Evolutionary conservation across 2,329 filamentous ascomycete species (phyloP).

Genomic region (Diplodia scrobiculata): DNA sequence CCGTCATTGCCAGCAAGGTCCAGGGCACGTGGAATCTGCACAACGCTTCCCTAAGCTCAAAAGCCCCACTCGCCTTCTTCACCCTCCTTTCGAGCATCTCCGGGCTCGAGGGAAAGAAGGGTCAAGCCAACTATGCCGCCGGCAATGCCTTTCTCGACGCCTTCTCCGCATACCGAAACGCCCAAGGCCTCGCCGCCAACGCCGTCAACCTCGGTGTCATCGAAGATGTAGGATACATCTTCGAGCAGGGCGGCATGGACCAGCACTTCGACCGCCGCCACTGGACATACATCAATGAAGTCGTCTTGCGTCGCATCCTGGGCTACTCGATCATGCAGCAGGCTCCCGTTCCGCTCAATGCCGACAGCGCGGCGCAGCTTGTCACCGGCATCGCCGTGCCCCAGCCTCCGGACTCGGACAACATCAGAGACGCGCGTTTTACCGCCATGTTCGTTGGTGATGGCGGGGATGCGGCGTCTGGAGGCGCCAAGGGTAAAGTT

Average conservation of each 20-base stretch:
- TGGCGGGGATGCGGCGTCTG: neutral
- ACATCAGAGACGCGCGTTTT: constrained; percentile 9
- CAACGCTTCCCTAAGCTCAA: constrained; percentile 6
- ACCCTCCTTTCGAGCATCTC: constrained; percentile 34
- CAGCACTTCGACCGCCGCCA: constrained; percentile 22
- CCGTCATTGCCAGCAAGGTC: constrained; percentile 38
- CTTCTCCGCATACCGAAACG: constrained; percentile 32
- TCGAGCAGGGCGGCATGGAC: constrained; percentile 9
- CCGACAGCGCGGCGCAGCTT: neutral
- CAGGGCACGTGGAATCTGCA: constrained; percentile 41
- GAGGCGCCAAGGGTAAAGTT: neutral
- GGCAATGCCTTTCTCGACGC: constrained; percentile 34
- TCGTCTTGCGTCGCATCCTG: constrained; percentile 31
- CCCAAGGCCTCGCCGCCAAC: constrained; percentile 44
- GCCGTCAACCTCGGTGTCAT: constrained; percentile 45
- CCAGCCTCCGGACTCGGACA: neutral
- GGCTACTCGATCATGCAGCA: constrained; percentile 32
- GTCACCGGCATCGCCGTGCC: constrained; percentile 15
- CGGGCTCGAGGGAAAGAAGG: constrained; percentile 33
- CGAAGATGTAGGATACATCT: constrained; percentile 35
- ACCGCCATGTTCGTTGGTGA: neutral
- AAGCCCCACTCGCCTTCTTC: constrained; percentile 34
- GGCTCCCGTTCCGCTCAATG: neutral
- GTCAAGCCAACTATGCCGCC: constrained; percentile 34
- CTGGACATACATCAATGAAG: constrained; percentile 32